Base-by-base conservation (phyloP, 305 asterid species). In the Rubia balearica region DNA sequence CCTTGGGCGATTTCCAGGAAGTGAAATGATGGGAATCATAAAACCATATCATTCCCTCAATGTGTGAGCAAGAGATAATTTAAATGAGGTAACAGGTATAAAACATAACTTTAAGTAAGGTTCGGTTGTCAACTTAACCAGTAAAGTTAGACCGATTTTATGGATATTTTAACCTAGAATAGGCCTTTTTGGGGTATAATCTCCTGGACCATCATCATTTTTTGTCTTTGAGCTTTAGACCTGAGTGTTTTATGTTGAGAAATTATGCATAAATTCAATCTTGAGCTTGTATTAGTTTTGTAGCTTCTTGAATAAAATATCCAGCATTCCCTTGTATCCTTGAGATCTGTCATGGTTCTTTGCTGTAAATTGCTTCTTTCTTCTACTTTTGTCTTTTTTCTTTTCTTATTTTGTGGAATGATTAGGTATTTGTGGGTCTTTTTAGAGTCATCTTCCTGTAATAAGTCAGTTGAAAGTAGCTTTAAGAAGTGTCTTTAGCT, bases 1-100 rank as follows among this genome's bases (percentile, higher is more conserved):
- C 68, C 97, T 90, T 65, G 97, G 98, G 55, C 79, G 98, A 68
- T 93, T 93, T 75, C 79, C 89, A 49, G 98, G 97, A 22, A 83
- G 91, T 72, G 96, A 93, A 80, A 89, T 93, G 97, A 93, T 93
- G 97, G 92, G 86, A 72, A 81, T 93, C 74, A 88, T 93, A 45
- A 93, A 85, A 79, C 78, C 85, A 4, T 89, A 77, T 84, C 80
- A 90, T 45, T 81, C 82, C 70, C 81, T 87, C 40, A 76, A 76
- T 74, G 30, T 5, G n/a, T 71, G 71, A 76, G 67, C 68, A 45
- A 66, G 66, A 67, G 27, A 24, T 24, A 24, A 24, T 24, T 24
- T 24, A 1, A 24, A 24, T 24, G 27, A 24, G 43, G 71, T 46
- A 46, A 46, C 41, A 8, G 24, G 43, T 24, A 67, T 46, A 38